These are phyloP conservation scores for Agaricus blazei DNA, from an alignment of 768 basidiomycete species.

Conservation along the genomic window DNA sequence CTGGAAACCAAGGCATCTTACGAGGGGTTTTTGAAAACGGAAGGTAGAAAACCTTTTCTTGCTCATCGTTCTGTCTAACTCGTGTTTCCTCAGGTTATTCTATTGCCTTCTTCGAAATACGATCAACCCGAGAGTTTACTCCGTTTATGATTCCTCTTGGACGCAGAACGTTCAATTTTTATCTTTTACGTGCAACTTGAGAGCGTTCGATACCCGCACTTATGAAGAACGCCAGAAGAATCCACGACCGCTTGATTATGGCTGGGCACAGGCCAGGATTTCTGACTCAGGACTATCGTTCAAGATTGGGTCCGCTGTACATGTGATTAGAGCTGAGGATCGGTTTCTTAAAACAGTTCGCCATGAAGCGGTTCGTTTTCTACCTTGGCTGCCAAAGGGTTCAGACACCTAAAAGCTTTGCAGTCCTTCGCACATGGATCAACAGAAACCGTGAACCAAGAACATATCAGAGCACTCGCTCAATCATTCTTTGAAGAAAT, in stretches of 20 bases:
- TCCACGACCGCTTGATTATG: conserved; percentile 25
- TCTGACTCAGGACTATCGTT: conserved; percentile 10
- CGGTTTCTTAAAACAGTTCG: conserved; percentile 14
- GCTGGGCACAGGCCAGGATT: conserved; percentile 30
- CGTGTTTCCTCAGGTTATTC: conserved; percentile 14
- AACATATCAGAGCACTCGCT: conserved; percentile 15
- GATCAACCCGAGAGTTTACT: conserved; percentile 17
- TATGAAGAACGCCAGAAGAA: conserved; percentile 14
- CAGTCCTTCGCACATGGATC: conserved; percentile 26
- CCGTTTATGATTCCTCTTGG: conserved; percentile 19
- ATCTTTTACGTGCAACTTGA: conserved; percentile 25
- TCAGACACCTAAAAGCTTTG: neutral
- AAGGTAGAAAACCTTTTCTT: conserved; percentile 24
- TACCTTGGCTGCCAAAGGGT: neutral
- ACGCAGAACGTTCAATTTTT: conserved; percentile 13
- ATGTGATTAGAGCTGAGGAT: conserved; percentile 19
- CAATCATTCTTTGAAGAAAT: conserved; percentile 18
- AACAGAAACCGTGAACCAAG: conserved; percentile 15
- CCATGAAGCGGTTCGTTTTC: conserved; percentile 8
- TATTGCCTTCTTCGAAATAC: conserved; percentile 17
- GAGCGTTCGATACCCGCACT: conserved; percentile 17
- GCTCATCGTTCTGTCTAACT: neutral
- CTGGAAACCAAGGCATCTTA: conserved; percentile 16
- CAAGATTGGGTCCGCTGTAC: conserved; percentile 16
- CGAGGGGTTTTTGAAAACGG: conserved; percentile 46